Evolutionary conservation across 2,329 filamentous ascomycete species (phyloP), one percentile per base, ranked within the genome.

Genomic region (Scolecobasidium constrictum): DNA sequence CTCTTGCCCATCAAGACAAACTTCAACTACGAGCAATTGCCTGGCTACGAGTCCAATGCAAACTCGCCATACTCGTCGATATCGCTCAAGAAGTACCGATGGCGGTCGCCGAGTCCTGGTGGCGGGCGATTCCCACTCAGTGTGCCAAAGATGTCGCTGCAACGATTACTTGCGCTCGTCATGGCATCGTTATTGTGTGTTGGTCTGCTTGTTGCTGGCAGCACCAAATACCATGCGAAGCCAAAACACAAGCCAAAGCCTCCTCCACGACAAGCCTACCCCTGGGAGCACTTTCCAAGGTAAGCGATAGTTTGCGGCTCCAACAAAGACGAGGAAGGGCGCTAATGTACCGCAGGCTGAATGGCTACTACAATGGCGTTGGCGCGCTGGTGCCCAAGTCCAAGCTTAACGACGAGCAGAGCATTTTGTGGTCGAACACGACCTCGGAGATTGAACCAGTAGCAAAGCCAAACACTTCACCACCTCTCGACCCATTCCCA

Each of bases 281-380:
- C 60, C 50, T 69, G 67, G 67, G 61, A 67, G 50, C 57, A 63
- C 48, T 70, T 64, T 44, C 53, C 60, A 31, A 54, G 61, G 62
- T 65, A 56, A 55, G 58, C 50, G 47, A n/a, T 4, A 9, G 13
- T 18, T 43, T 16, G 15, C 7, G 12, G 37, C 19, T 11, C 40
- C 16, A n/a, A 12, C 12, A 38, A 7, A n/a, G 9, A 31, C 17
- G 26, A 35, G 39, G 12, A 6, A 9, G 11, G 22, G 11, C 3
- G 7, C 38, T 45, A 36, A 40, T 13, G 21, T 4, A 38, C 13
- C 4, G n/a, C 48, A 66, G 63, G 36, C 48, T 71, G 38, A 61
- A 63, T 46, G 66, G 64, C 34, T 69, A 64, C 52, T 71, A 66
- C 55, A 69, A 67, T 40, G 68, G 68, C 41, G 57, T 71, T 28